These are phyloP conservation scores for Colletotrichum tropicicola DNA, from an alignment of 2,329 filamentous ascomycete genomes.

Conservation along the genomic window DNA sequence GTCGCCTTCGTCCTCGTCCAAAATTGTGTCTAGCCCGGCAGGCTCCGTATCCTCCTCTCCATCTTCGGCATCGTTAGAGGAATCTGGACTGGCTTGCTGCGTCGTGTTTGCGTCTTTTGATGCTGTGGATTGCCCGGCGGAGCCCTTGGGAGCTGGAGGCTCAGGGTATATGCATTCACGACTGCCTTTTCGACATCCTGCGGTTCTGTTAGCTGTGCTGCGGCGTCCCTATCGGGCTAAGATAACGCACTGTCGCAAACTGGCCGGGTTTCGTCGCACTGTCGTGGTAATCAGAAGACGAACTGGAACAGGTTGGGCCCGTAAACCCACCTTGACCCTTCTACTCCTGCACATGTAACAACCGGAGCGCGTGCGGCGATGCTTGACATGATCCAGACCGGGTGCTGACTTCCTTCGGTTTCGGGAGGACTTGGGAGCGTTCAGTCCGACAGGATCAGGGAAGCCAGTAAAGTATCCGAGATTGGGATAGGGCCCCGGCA, in stretches of 20 bases:
- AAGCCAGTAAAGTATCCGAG: slow-evolving; percentile 60
- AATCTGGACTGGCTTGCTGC: slow-evolving; percentile 59
- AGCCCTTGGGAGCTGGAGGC: slow-evolving; percentile 57
- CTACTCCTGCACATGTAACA: slow-evolving; percentile 92
- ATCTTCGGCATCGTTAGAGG: slow-evolving; percentile 63
- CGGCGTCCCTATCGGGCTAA: slow-evolving; percentile 23
- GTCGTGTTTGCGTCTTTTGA: slow-evolving; percentile 47
- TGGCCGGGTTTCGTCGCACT: slow-evolving; percentile 93
- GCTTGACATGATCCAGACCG: slow-evolving; percentile 81
- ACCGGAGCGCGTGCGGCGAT: slow-evolving; percentile 90
- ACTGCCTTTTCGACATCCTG: slow-evolving; percentile 90
- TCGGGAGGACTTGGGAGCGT: slow-evolving; percentile 56
- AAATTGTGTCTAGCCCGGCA: slow-evolving; percentile 60
- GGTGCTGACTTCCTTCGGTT: slow-evolving; percentile 60
- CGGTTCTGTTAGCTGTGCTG: slow-evolving; percentile 35
- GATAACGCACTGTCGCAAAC: slow-evolving; percentile 77
- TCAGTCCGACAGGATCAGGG: slow-evolving; percentile 58
- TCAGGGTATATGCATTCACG: slow-evolving; percentile 93
- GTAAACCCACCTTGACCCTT: slow-evolving; percentile 75
- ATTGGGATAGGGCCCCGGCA: slow-evolving; percentile 54
- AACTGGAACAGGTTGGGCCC: not conserved
- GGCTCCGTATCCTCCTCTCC: slow-evolving; percentile 47
- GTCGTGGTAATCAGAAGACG: slow-evolving; percentile 28
- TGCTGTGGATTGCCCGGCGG: slow-evolving; percentile 41
- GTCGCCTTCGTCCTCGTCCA: slow-evolving; percentile 60